These are phyloP conservation scores for Coniophora puteana DNA, from an alignment of 1,284 basidiomycete genomes.

Conservation along the genomic window DNA sequence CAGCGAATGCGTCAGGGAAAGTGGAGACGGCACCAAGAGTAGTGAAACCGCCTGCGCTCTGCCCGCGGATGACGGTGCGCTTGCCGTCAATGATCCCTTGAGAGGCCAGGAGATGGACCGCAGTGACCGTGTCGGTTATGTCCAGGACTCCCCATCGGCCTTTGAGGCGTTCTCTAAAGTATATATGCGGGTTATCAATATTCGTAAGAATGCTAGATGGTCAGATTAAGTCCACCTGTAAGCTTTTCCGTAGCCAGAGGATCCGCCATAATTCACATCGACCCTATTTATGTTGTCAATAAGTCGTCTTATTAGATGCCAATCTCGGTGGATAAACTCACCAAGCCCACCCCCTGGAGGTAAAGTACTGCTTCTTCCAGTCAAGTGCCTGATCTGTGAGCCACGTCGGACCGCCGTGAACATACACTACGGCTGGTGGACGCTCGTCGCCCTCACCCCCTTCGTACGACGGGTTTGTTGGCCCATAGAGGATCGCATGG, in stretches of 20 bases:
- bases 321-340: slow-evolving; percentile 21
- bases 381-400: slow-evolving; percentile 41
- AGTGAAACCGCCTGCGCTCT: slow-evolving; percentile 50
- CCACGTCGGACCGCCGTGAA: slow-evolving; percentile 68
- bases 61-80: slow-evolving; percentile 35
- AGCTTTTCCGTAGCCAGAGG: slow-evolving; percentile 58
- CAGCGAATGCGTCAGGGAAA: slow-evolving; percentile 31
- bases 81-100: slow-evolving; percentile 42
- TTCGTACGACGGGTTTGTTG: slow-evolving; percentile 53
- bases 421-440: slow-evolving; percentile 60
- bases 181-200: background rate
- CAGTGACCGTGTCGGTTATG: slow-evolving; percentile 54
- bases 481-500: slow-evolving; percentile 59
- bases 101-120: slow-evolving; percentile 44
- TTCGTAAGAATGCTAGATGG: background rate
- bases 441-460: slow-evolving; percentile 45
- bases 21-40: slow-evolving; percentile 37
- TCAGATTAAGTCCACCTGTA: slow-evolving; percentile 38
- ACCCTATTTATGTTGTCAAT: slow-evolving; percentile 36
- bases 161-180: slow-evolving; percentile 47
- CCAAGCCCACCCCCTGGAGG: slow-evolving; percentile 65
- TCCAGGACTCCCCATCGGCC: slow-evolving; percentile 70
- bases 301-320: too few relatives aligned
- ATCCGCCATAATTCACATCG: slow-evolving; percentile 70
- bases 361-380: slow-evolving; percentile 60